Evolutionary conservation across 441 rosid species (phyloP).

Genomic region (Aquilaria agallochum): DNA sequence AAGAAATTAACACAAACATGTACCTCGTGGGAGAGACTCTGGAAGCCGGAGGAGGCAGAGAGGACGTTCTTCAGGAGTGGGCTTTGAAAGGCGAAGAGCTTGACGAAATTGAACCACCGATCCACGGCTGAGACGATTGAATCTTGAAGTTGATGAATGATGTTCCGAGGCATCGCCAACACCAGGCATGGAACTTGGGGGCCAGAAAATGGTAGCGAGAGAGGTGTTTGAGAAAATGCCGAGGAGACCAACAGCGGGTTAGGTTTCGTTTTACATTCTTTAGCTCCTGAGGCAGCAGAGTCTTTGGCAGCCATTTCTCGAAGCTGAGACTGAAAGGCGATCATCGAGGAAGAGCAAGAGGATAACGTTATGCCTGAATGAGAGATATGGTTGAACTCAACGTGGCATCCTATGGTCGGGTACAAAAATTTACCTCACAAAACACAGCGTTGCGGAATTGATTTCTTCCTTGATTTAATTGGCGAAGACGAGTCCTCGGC

Average conservation of each 20-base stretch:
- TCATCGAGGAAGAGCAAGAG: not conserved
- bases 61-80: conserved; percentile 42
- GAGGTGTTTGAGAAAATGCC: conserved; percentile 44
- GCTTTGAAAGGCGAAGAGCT: conserved; percentile 38
- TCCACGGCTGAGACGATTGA: conserved; percentile 40
- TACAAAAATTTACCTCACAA: no score
- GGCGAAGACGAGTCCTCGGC: no score
- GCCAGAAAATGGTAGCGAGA: conserved; percentile 20
- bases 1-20: not conserved
- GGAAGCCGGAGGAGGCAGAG: conserved; percentile 42
- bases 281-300: conserved; percentile 16
- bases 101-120: conserved; percentile 29
- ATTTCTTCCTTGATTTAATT: no score
- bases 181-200: conserved; percentile 11
- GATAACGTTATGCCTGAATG: conserved; percentile 8
- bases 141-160: conserved; percentile 35
- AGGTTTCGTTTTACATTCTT: conserved; percentile 7
- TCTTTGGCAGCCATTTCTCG: conserved; percentile 33
- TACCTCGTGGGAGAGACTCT: conserved; percentile 50
- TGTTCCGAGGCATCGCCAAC: conserved; percentile 20
- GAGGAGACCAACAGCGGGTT: conserved; percentile 38
- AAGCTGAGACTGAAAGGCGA: not conserved
- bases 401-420: no score
- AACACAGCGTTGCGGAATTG: no score
- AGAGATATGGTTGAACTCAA: not conserved